A percentile compares a stretch with the other conserved stretches of the same genome.
Evolutionary conservation across 176 grass and related monocot genomes (phyloP).

Genomic region (Pharus latifolius): DNA sequence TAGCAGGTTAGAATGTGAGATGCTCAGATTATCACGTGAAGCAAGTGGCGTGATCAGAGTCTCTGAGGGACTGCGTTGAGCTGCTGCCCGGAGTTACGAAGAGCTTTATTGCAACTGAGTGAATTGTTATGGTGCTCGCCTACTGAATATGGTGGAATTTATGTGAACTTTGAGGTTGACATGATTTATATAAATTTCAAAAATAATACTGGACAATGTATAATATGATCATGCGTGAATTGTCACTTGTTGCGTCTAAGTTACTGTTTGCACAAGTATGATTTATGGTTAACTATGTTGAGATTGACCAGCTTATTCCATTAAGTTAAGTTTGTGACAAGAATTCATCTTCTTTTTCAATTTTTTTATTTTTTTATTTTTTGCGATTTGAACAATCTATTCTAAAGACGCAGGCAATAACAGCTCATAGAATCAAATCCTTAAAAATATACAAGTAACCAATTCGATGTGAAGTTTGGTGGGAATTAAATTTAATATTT

Average conservation of each 20-base stretch:
- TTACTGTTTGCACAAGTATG: not conserved
- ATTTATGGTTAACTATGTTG: not conserved
- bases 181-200: conserved; percentile 21
- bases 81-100: not conserved
- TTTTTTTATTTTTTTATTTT: no score
- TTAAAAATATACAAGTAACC: no score
- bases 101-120: conserved; percentile 5
- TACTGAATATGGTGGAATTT: conserved; percentile 5
- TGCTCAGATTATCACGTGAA: no score
- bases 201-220: conserved; percentile 32
- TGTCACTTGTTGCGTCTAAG: not conserved
- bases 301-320: not conserved
- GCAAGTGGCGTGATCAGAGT: no score
- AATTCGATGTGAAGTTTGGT: no score
- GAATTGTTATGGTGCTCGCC: conserved; percentile 12
- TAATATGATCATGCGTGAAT: conserved; percentile 8
- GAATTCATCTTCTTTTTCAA: no score
- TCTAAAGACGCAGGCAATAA: no score
- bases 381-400: no score
- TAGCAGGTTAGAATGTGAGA: conserved; percentile 35
- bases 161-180: conserved; percentile 16
- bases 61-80: conserved; percentile 8
- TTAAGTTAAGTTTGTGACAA: no score
- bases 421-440: no score
- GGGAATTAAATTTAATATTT: no score